Conservation (phyloP, 495 filamentous ascomycete genomes). For the Penicillium fimorum region DNA sequence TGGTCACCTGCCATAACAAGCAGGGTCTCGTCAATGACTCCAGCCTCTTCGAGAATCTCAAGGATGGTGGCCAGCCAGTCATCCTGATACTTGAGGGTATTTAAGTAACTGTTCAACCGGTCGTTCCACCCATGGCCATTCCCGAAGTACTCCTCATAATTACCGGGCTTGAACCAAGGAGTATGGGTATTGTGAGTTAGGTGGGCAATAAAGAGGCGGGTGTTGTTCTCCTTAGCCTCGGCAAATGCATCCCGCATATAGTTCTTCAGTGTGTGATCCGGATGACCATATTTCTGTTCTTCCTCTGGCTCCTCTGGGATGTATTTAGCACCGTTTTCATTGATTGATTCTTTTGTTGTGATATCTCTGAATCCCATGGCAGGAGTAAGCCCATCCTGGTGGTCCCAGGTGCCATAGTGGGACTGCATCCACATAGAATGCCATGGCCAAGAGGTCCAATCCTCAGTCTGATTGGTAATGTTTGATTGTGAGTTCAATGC, state of each 20-base stretch:
- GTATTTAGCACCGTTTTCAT: conserved; percentile 21
- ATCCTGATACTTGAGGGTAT: conserved; percentile 41
- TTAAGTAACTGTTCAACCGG: conserved; percentile 41
- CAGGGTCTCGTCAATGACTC: conserved; percentile 42
- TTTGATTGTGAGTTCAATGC: conserved; percentile 35
- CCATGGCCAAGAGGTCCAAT: conserved; percentile 34
- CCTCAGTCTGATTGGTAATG: conserved; percentile 32
- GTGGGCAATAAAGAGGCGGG: conserved; percentile 43
- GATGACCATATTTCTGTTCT: conserved; percentile 38
- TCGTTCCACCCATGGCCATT: conserved; percentile 26
- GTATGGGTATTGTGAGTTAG: conserved; percentile 44
- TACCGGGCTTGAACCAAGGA: conserved; percentile 41
- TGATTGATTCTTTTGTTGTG: conserved; percentile 27
- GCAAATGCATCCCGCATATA: conserved; percentile 40
- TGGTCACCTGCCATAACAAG: conserved; percentile 46
- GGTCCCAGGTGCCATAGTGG: conserved; percentile 37
- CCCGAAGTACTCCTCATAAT: conserved; percentile 33
- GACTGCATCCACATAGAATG: conserved; percentile 41
- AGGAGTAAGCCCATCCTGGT: conserved; percentile 28
- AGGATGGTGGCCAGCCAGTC: conserved; percentile 38
- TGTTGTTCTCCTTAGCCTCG: conserved; percentile 33
- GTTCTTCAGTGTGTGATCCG: conserved; percentile 33
- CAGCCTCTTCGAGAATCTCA: conserved; percentile 36
- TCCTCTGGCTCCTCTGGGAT: conserved; percentile 28
- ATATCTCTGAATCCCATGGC: conserved; percentile 36